phyloP scores from a whole-genome alignment of 805 yeast species.

The Candida namnaoensis region DNA sequence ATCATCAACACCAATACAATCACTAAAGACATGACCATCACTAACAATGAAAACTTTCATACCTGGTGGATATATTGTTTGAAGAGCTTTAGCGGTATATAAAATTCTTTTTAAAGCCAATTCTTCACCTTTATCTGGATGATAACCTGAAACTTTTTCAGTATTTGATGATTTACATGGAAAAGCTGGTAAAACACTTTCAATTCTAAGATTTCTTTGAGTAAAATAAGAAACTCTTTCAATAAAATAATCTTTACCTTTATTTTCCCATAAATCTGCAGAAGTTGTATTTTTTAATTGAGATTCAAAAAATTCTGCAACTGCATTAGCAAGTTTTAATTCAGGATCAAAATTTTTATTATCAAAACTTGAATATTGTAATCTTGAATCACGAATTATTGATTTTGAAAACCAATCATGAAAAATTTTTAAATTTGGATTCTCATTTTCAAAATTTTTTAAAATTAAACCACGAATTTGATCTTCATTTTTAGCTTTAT shows the following conservation, averaged over 20 bases:
- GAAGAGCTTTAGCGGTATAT: slow-evolving; percentile 20
- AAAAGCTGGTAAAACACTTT: slow-evolving; percentile 55
- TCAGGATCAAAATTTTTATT: slow-evolving; percentile 2
- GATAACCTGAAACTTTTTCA: slow-evolving; percentile 37
- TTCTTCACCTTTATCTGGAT: slow-evolving; percentile 49
- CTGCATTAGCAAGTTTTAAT: slow-evolving; percentile 16
- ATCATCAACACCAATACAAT: slow-evolving; percentile 56
- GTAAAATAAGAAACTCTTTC: slow-evolving; percentile 38
- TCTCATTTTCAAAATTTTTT: slow-evolving; percentile 20
- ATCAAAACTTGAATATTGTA: slow-evolving; percentile 14
- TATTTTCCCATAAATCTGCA: slow-evolving; percentile 40
- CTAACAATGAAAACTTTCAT: slow-evolving; percentile 47
- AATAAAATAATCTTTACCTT: slow-evolving; percentile 35
- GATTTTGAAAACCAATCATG: slow-evolving; percentile 30
- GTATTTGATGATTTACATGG: slow-evolving; percentile 57
- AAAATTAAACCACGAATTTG: slow-evolving; percentile 31
- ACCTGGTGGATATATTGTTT: slow-evolving; percentile 44
- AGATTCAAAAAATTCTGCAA: slow-evolving; percentile 35
- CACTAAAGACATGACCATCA: slow-evolving; percentile 61
- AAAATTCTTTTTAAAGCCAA: slow-evolving; percentile 30
- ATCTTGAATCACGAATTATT: slow-evolving; percentile 25
- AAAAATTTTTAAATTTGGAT: slow-evolving; percentile 6
- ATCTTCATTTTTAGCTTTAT: slow-evolving; percentile 16
- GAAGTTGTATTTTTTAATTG: slow-evolving; percentile 37
- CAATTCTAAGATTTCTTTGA: slow-evolving; percentile 35